phyloP scores from a whole-genome alignment of 768 basidiomycete genomes.

The Amanita thiersii region DNA sequence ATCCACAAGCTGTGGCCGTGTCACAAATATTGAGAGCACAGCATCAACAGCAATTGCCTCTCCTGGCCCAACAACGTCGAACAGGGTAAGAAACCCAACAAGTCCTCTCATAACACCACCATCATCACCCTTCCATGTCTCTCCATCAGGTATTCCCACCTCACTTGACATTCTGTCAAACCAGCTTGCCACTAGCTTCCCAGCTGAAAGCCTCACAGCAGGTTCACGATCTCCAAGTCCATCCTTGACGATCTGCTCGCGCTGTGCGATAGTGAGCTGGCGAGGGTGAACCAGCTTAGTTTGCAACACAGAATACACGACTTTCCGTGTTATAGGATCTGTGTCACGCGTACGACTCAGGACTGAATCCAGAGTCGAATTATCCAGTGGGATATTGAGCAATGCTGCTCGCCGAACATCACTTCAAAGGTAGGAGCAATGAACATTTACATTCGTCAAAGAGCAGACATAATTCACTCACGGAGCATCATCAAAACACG shows the following conservation, averaged over 20 bases:
- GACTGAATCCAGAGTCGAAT: constrained; percentile 53
- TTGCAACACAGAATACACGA: constrained; percentile 69
- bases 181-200: constrained; percentile 75
- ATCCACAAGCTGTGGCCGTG: constrained; percentile 62
- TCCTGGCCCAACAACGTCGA: constrained; percentile 56
- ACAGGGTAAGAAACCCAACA: constrained; percentile 35
- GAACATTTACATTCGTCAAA: background rate
- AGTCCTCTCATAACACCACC: constrained; percentile 38
- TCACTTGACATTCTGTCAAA: constrained; percentile 51
- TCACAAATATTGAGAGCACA: constrained; percentile 67
- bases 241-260: constrained; percentile 78
- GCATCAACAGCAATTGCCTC: constrained; percentile 82
- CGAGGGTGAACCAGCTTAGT: constrained; percentile 53
- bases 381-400: constrained; percentile 61
- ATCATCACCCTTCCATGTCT: constrained; percentile 33
- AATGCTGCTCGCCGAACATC: constrained; percentile 92
- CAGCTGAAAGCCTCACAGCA: constrained; percentile 73
- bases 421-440: constrained; percentile 22
- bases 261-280: constrained; percentile 67
- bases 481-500: constrained; percentile 70
- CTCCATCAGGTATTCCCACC: constrained; percentile 22
- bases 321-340: constrained; percentile 71
- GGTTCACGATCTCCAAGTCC: constrained; percentile 89
- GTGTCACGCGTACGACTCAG: constrained; percentile 80
- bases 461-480: constrained; percentile 19